Conservation (phyloP, 192 early-diverging fungal genomes). For the Dimargaris xerosporica region DNA sequence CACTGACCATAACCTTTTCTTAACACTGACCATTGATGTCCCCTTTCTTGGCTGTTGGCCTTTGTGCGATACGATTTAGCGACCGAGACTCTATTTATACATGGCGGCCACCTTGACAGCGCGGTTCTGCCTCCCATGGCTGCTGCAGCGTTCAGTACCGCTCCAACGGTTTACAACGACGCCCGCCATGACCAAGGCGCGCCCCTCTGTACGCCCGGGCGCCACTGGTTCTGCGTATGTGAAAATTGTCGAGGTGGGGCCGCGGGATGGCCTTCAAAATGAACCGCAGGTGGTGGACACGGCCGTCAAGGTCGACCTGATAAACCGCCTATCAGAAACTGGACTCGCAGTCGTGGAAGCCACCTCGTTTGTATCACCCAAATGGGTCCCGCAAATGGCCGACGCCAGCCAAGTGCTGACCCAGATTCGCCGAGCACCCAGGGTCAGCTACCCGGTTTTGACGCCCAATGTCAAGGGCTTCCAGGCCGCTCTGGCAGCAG, state of each 20-base stretch:
- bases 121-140: no score
- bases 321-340: slow-evolving; percentile 61
- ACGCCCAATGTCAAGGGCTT: slow-evolving; percentile 79
- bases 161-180: no score
- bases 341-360: slow-evolving; percentile 78
- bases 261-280: slow-evolving; percentile 94
- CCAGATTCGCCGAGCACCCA: slow-evolving; percentile 37
- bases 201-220: background rate
- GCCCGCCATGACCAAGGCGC: background rate
- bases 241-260: slow-evolving; percentile 91
- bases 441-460: slow-evolving; percentile 77
- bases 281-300: slow-evolving; percentile 73
- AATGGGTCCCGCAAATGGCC: slow-evolving; percentile 94
- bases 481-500: slow-evolving; percentile 59
- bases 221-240: slow-evolving; percentile 29
- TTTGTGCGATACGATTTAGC: no score
- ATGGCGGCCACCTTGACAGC: no score
- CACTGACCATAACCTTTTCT: no score
- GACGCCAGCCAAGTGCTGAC: slow-evolving; percentile 65
- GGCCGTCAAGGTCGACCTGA: slow-evolving; percentile 70
- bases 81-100: no score
- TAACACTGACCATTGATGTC: no score
- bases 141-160: no score
- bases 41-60: no score
- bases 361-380: slow-evolving; percentile 88